Base-by-base conservation (phyloP, 805 yeast species). In the Ogataea dorogensis region DNA sequence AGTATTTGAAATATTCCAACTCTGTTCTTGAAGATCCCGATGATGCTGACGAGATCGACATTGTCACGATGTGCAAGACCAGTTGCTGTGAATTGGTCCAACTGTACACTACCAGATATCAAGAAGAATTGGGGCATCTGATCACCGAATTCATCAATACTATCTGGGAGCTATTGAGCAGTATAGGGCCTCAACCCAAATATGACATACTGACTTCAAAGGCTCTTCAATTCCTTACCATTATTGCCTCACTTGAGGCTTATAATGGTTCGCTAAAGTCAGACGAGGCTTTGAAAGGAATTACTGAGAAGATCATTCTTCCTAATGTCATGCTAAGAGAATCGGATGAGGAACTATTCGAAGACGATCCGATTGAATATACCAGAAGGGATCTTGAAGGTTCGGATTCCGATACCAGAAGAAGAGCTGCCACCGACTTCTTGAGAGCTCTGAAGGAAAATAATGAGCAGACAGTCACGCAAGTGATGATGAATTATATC, bases 371-470 rank as follows among this genome's bases (percentile, higher is more conserved):
- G 23, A 82, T 93, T 36, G 94, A 86, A 52, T 93, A 73, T 56
- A 89, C 89, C 14, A 75, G 98, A 53, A 74, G 95, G 43, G 98
- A 93, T 60, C 68, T 94, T 29, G 98, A 94, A 63, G 98, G 98
- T 5, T 81, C 95, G 0, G 98, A 91, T 57, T 75, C 83, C 10
- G 98, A 89, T 54, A 82, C 96, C 1, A 77, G 99, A 61, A 75
- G 97, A 61, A 78, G 94, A 50, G 79, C 96, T 0, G 80, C 97
- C n/a, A 86, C 95, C 2, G 97, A 87, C 53, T 88, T 93, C 54
- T 67, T 93, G 48, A 76, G 94, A 44, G 95, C 87, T 50, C 71
- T 93, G 49, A 86, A 88, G 50, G 85, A 79, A 31, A 81, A 79
- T 36, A 79, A 86, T 55, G 88, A 88, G 49, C 72, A 75, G 23